These are phyloP conservation scores for Melampsora larici-populina DNA, from an alignment of 1,284 basidiomycete species.

Conservation along the genomic window DNA sequence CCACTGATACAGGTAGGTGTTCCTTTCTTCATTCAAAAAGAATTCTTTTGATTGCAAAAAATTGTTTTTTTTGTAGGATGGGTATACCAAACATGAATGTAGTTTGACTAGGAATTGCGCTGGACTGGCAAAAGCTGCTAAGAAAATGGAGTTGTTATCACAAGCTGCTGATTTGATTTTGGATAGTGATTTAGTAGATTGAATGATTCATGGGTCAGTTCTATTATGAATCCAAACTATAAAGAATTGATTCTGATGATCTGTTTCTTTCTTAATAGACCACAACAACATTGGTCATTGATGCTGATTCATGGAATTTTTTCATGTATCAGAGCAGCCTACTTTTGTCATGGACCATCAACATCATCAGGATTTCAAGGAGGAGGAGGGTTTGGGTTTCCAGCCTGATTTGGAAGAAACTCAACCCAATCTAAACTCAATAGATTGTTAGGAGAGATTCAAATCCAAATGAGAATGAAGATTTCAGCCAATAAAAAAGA, in stretches of 20 bases:
- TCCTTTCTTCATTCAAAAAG: neutral
- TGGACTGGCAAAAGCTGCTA: slow-evolving; percentile 66
- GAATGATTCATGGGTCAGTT: slow-evolving; percentile 81
- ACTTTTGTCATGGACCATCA: slow-evolving; percentile 66
- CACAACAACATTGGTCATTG: slow-evolving; percentile 92
- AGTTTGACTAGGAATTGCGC: slow-evolving; percentile 58
- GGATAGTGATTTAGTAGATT: slow-evolving; percentile 90
- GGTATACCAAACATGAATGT: slow-evolving; percentile 80
- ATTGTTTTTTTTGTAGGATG: slow-evolving; percentile 75
- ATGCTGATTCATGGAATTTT: slow-evolving; percentile 90
- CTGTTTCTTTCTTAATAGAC: slow-evolving; percentile 59
- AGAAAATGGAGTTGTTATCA: slow-evolving; percentile 69
- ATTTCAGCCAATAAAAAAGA: slow-evolving; percentile 84
- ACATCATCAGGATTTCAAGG: slow-evolving; percentile 62
- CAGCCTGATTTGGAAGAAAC: slow-evolving; percentile 93
- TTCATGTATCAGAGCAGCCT: slow-evolving; percentile 82
- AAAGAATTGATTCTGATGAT: neutral
- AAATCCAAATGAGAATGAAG: slow-evolving; percentile 88
- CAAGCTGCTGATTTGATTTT: slow-evolving; percentile 85
- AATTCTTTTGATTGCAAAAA: slow-evolving; percentile 29
- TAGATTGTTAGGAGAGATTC: slow-evolving; percentile 80
- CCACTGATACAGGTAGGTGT: slow-evolving; percentile 76
- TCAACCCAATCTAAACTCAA: slow-evolving; percentile 81
- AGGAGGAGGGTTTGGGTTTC: slow-evolving; percentile 59
- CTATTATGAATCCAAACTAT: neutral